Percentiles rank a stretch among this genome's conserved stretches.
phyloP scores from a whole-genome alignment of 2,329 filamentous ascomycete genomes.

The Ceratocystis alfenasii region DNA sequence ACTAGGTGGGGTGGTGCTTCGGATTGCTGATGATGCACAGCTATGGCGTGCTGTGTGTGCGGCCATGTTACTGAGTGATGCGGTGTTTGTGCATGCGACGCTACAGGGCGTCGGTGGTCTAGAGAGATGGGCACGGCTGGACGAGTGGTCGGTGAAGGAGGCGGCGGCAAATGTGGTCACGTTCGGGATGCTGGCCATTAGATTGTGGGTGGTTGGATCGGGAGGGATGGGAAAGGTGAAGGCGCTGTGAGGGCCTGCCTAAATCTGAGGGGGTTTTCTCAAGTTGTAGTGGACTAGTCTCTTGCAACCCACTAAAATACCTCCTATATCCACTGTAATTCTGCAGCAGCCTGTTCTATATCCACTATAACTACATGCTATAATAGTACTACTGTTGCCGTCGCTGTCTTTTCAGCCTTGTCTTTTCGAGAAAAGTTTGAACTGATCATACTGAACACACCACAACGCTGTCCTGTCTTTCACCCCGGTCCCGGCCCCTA shows the following conservation, averaged over 20 bases:
- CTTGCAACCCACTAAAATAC: neutral
- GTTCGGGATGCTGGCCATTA: slow-evolving; percentile 11
- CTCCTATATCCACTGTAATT: neutral
- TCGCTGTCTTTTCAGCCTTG: neutral
- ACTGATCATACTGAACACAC: neutral
- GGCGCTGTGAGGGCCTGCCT: neutral
- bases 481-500: neutral
- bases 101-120: slow-evolving; percentile 18
- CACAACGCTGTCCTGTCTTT: neutral
- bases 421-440: neutral
- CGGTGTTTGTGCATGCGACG: slow-evolving; percentile 14
- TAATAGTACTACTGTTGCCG: too few species aligned
- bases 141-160: slow-evolving; percentile 15
- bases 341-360: neutral
- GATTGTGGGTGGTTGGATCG: slow-evolving; percentile 17
- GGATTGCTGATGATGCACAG: slow-evolving; percentile 12
- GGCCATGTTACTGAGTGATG: slow-evolving; percentile 19
- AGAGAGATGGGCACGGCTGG: slow-evolving; percentile 10
- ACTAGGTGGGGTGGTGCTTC: slow-evolving; percentile 14
- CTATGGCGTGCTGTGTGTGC: slow-evolving; percentile 19
- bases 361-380: neutral
- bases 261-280: neutral
- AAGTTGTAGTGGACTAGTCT: neutral
- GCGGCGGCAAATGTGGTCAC: slow-evolving; percentile 15
- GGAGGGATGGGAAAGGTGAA: slow-evolving; percentile 6